Percentiles rank a stretch among this genome's conserved stretches.
phyloP scores from a whole-genome alignment of 2,329 filamentous ascomycete genomes.

The Zelopaecilomyces penicillatus region DNA sequence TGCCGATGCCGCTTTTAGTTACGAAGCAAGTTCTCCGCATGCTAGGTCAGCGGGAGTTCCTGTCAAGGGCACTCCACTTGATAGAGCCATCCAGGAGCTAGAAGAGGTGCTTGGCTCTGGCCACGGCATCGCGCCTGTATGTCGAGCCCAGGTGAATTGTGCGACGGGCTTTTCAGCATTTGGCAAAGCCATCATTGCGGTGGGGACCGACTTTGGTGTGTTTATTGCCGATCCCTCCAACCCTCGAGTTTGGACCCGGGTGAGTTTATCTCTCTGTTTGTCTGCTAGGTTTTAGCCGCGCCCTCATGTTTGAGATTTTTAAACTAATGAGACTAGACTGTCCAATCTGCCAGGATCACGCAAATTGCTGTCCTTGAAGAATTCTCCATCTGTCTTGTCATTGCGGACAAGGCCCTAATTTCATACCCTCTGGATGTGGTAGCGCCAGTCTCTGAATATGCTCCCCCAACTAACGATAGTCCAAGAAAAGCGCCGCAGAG shows the following conservation, averaged over 20 bases:
- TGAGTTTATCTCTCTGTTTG: constrained; percentile 37
- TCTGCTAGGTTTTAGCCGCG: not conserved
- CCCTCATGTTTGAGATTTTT: not conserved
- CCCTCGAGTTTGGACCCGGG: constrained; percentile 82
- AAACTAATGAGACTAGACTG: constrained; percentile 45
- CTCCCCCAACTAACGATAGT: constrained; percentile 59
- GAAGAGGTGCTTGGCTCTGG: constrained; percentile 67
- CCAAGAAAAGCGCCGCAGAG: constrained; percentile 83
- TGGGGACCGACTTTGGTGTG: constrained; percentile 92
- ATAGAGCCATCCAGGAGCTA: constrained; percentile 82
- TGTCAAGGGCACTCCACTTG: constrained; percentile 84
- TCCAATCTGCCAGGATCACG: constrained; percentile 69
- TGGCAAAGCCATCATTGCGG: constrained; percentile 79
- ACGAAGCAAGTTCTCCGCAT: constrained; percentile 54
- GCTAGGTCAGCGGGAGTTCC: constrained; percentile 59
- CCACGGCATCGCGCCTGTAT: constrained; percentile 67
- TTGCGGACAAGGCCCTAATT: constrained; percentile 83
- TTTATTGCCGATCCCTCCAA: constrained; percentile 84
- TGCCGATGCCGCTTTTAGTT: constrained; percentile 84
- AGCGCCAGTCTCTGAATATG: constrained; percentile 52
- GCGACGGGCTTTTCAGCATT: constrained; percentile 81
- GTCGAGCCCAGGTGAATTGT: constrained; percentile 82
- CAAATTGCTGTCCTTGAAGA: constrained; percentile 94
- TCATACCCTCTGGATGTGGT: constrained; percentile 91
- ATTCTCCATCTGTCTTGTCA: constrained; percentile 84